Base-by-base conservation (phyloP, 495 filamentous ascomycete genomes). In the Penicillium angulare region DNA sequence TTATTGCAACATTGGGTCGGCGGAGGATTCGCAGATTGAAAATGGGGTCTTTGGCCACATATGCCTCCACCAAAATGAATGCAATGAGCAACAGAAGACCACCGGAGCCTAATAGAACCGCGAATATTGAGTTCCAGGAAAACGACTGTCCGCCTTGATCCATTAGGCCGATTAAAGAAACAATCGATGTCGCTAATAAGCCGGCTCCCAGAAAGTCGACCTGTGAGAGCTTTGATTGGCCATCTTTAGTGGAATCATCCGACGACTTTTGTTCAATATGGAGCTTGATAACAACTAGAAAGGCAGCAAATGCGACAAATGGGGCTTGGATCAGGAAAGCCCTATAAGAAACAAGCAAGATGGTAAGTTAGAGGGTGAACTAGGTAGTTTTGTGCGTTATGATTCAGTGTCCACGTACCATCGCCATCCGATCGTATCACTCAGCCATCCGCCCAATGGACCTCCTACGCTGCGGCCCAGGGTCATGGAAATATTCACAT, bases 381-480 rank as follows among this genome's bases (percentile, higher is more conserved):
- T 18, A 17, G 10, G 17, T 35, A 18, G 16, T 24, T 7, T n/a
- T 3, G 2, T 12, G 18, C 20, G 15, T 3, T 36, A n/a, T n/a
- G n/a, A n/a, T n/a, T n/a, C n/a, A n/a, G n/a, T n/a, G 45, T 10
- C 21, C n/a, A 53, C 43, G n/a, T 45, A 82, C 84, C 83, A 87
- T 60, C 85, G 69, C 85, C 85, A 88, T 43, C 84, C 83, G 21
- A 86, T 74, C 1, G 77, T 76, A 51, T 89, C 83, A 8, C 83
- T 80, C 9, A 89, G 62, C 53, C 72, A 81, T 0, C 86, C 86
- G 1, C 86, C 86, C 0, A 85, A 27, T 1, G 84, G 84, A 0
- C 85, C 85, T 4, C 86, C 85, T 10, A 84, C 47, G 47, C 77
- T 81, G n/a, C 86, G 75, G 7, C 85, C 85, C 3, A 80, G 69